Conservation (phyloP, 164 flowering plant species). For the Magnolia changhungtana region DNA sequence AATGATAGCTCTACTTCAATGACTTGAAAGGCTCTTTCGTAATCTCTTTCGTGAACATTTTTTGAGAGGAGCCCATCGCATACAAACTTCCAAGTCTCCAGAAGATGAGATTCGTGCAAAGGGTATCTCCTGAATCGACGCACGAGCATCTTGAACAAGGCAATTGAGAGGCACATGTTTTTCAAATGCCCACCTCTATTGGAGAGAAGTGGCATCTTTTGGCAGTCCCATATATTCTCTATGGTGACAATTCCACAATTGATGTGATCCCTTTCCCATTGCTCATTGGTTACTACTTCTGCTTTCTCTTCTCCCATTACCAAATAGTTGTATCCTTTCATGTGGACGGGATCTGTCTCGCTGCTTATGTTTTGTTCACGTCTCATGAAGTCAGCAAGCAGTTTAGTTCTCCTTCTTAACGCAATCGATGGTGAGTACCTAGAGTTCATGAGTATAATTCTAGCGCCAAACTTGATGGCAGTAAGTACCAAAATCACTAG, state of each 20-base stretch:
- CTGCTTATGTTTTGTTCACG: neutral
- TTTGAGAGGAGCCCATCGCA: neutral
- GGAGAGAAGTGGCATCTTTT: neutral
- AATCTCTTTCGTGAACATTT: too few relatives aligned
- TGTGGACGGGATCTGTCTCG: neutral
- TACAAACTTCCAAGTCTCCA: neutral
- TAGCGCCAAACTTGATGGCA: neutral
- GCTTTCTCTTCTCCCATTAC: neutral
- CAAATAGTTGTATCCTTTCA: slow-evolving; percentile 1
- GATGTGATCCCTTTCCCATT: neutral
- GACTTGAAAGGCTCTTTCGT: too few relatives aligned
- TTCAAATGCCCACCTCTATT: neutral
- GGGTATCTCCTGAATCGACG: neutral
- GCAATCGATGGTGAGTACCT: neutral
- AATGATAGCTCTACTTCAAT: neutral
- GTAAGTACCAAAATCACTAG: neutral
- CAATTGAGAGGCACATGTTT: neutral
- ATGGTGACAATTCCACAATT: neutral
- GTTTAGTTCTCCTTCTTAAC: neutral
- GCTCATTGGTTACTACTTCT: neutral
- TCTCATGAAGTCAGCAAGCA: neutral
- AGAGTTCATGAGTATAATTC: neutral
- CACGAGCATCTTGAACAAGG: neutral
- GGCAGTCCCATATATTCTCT: neutral
- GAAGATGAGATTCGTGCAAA: neutral